phyloP scores from a whole-genome alignment of 768 basidiomycete species.

The Naganishia vishniacii region DNA sequence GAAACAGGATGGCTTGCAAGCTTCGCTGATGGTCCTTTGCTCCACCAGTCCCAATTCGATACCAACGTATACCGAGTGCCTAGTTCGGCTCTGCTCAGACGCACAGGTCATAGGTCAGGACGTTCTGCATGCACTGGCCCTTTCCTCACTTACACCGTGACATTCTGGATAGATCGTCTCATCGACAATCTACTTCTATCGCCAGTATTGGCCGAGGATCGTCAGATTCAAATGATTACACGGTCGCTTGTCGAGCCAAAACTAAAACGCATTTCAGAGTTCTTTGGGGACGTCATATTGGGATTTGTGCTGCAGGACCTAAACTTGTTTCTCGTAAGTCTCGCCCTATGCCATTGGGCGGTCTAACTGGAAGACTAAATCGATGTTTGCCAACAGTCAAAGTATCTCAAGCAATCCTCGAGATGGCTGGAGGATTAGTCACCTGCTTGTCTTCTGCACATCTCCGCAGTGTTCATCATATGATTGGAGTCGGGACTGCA shows the following conservation, averaged over 20 bases:
- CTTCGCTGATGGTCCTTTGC: too few relatives aligned
- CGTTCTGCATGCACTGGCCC: not conserved
- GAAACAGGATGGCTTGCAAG: too few relatives aligned
- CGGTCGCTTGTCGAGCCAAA: conserved; percentile 9
- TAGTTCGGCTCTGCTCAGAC: conserved; percentile 1
- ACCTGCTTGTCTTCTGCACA: too few relatives aligned
- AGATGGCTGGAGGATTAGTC: conserved; percentile 30
- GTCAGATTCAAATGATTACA: not conserved
- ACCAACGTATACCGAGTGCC: conserved; percentile 21
- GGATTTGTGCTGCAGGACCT: conserved; percentile 29
- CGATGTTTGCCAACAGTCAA: conserved; percentile 21
- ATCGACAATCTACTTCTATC: too few relatives aligned
- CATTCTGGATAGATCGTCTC: too few relatives aligned
- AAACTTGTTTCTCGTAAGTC: conserved; percentile 26
- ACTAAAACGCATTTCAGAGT: conserved; percentile 25
- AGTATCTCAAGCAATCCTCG: conserved; percentile 28
- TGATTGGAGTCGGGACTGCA: too few relatives aligned
- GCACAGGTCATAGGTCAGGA: not conserved
- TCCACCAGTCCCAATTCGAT: conserved; percentile 20
- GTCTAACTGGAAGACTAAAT: too few relatives aligned
- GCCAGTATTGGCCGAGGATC: too few relatives aligned
- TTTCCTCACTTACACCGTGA: too few relatives aligned
- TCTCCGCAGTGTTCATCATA: too few relatives aligned
- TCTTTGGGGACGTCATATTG: conserved; percentile 23
- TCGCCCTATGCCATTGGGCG: not conserved